Conservation (phyloP, 1,139 yeast genomes). For the Debaryomyces coudertii region DNA sequence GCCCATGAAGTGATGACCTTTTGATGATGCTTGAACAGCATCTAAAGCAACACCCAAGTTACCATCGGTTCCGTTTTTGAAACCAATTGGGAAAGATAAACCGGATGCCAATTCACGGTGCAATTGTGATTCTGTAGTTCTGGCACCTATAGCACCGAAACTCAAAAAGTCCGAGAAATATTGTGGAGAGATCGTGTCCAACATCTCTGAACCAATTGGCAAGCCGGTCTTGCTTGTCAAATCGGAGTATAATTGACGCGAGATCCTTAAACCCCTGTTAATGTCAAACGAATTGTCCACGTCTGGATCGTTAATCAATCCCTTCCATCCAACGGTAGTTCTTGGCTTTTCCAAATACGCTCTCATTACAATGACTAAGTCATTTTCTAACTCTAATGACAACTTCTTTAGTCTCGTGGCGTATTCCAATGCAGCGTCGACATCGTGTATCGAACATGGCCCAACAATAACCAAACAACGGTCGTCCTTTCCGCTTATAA, state of each 20-base stretch:
- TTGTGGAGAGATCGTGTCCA: conserved; percentile 98
- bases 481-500: conserved; percentile 76
- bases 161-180: conserved; percentile 88
- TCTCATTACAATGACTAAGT: conserved; percentile 87
- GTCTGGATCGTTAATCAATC: conserved; percentile 95
- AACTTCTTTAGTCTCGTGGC: conserved; percentile 69
- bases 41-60: conserved; percentile 90
- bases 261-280: conserved; percentile 88
- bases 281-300: conserved; percentile 90
- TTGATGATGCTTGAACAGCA: conserved; percentile 90
- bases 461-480: conserved; percentile 85
- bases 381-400: conserved; percentile 70
- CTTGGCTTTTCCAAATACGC: conserved; percentile 98
- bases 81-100: conserved; percentile 95
- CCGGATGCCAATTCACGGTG: conserved; percentile 98
- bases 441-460: conserved; percentile 96
- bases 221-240: conserved; percentile 70
- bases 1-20: conserved; percentile 94
- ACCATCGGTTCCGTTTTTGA: conserved; percentile 98
- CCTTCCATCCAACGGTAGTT: conserved; percentile 99
- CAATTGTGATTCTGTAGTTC: conserved; percentile 97
- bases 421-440: conserved; percentile 86
- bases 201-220: conserved; percentile 97
- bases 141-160: conserved; percentile 97
- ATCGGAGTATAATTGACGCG: conserved; percentile 84